These are phyloP conservation scores for Turnera subulata DNA, from an alignment of 345 rosid species.

Conservation along the genomic window DNA sequence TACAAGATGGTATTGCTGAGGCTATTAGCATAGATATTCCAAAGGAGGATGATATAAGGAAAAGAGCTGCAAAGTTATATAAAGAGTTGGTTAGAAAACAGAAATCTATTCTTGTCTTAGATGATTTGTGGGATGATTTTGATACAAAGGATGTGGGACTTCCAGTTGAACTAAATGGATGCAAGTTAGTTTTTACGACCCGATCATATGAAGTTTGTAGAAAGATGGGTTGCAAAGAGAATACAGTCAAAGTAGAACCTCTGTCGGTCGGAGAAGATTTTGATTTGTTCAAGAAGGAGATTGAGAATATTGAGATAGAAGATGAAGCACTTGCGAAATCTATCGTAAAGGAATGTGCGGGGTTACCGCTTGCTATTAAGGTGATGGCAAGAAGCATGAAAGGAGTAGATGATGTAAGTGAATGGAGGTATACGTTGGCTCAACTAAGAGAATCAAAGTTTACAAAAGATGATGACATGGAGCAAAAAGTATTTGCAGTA, in stretches of 20 bases:
- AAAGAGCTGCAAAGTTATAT: constrained; percentile 2
- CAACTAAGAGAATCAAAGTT: too few species aligned
- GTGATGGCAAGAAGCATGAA: too few species aligned
- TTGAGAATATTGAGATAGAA: neutral
- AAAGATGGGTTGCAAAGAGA: neutral
- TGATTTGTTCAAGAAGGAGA: neutral
- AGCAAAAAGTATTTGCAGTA: too few species aligned
- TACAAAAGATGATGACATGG: too few species aligned
- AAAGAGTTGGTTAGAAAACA: neutral
- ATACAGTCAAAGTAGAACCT: neutral
- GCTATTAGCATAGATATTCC: constrained; percentile 1
- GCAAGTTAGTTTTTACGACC: constrained; percentile 13
- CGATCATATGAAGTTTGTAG: constrained; percentile 5
- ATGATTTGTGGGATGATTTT: constrained; percentile 1
- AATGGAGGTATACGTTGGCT: too few species aligned
- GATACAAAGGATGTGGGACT: neutral
- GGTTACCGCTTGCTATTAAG: too few species aligned
- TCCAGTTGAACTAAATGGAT: neutral
- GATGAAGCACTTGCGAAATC: too few species aligned
- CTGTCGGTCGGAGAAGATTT: constrained; percentile 4
- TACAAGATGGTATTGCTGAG: neutral
- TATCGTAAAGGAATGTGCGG: neutral
- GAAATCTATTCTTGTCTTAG: neutral
- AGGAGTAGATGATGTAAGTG: too few species aligned
- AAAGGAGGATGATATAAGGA: neutral